Percentiles rank a stretch among this genome's conserved stretches.
Conservation (phyloP, 495 filamentous ascomycete genomes). For the Extremus antarcticus region DNA sequence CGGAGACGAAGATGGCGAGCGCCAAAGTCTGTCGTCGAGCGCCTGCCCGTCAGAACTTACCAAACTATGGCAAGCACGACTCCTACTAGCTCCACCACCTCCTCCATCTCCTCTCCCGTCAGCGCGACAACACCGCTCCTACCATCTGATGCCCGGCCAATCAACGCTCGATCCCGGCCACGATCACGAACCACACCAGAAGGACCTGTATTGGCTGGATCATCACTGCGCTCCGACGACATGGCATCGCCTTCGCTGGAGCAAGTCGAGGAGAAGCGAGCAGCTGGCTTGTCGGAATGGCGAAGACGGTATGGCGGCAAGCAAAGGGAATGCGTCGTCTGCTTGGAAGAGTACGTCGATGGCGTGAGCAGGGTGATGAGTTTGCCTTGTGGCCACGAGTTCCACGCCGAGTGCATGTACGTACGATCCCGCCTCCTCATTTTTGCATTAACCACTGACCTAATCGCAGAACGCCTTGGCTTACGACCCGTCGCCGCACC, state of each 20-base stretch:
- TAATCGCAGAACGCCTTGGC: constrained; percentile 76
- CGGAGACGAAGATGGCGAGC: constrained; percentile 86
- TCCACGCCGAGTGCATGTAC: constrained; percentile 98
- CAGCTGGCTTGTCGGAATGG: constrained; percentile 42
- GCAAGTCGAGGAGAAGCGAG: constrained; percentile 41
- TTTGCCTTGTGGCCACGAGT: constrained; percentile 95
- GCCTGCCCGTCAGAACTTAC: constrained; percentile 89
- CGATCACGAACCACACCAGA: constrained; percentile 56
- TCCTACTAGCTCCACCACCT: constrained; percentile 44
- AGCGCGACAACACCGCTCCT: constrained; percentile 70
- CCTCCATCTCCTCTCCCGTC: constrained; percentile 45
- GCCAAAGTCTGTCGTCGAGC: constrained; percentile 89
- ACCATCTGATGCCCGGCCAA: constrained; percentile 30
- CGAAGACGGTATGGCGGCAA: constrained; percentile 75
- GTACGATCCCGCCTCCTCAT: constrained; percentile 36
- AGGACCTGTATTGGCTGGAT: constrained; percentile 17
- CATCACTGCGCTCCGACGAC: constrained; percentile 8
- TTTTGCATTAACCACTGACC: background rate
- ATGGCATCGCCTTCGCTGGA: constrained; percentile 26
- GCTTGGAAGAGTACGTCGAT: constrained; percentile 92
- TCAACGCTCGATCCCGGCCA: constrained; percentile 37
- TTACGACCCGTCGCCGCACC: constrained; percentile 85
- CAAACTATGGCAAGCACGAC: constrained; percentile 63
- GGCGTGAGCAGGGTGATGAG: constrained; percentile 94
- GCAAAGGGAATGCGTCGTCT: constrained; percentile 94